Evolutionary conservation across 23 red algal genomes (phyloP).

Genomic region (Agarophyton chilense): DNA sequence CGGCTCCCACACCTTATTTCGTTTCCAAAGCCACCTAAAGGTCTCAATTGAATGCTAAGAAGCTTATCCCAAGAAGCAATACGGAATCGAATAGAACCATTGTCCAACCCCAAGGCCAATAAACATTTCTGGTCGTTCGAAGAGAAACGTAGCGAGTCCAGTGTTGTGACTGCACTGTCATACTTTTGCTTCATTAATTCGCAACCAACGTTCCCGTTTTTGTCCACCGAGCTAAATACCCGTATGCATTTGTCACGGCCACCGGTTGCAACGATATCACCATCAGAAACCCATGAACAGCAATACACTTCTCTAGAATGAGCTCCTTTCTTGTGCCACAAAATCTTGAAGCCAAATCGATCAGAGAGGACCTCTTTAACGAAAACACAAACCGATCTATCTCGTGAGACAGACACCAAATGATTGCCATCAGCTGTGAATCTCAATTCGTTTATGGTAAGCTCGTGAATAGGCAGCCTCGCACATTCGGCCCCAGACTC

Average conservation of each 20-base stretch:
- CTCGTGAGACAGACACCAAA: conserved; percentile 74
- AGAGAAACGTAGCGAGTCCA: conserved; percentile 30
- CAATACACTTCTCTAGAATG: conserved; percentile 55
- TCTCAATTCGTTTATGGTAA: conserved; percentile 60
- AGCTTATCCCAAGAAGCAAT: not conserved
- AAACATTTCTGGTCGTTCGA: not conserved
- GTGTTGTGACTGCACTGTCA: conserved; percentile 39
- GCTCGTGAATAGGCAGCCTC: conserved; percentile 55
- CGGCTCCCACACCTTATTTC: conserved; percentile 32
- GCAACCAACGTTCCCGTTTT: not conserved
- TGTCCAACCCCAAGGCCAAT: conserved; percentile 38
- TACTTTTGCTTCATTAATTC: conserved; percentile 67
- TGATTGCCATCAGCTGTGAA: conserved; percentile 62
- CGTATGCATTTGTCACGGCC: conserved; percentile 56
- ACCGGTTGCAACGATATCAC: conserved; percentile 46
- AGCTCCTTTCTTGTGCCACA: conserved; percentile 35
- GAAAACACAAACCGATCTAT: conserved; percentile 77
- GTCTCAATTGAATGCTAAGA: not conserved
- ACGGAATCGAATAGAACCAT: conserved; percentile 29
- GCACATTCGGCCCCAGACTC: conserved; percentile 55
- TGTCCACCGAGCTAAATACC: not conserved
- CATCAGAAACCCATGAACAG: conserved; percentile 46
- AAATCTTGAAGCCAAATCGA: not conserved
- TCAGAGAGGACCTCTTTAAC: not conserved
- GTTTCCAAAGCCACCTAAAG: not conserved